phyloP scores from a whole-genome alignment of 2,329 filamentous ascomycete genomes.

The Neofusicoccum parvum region DNA sequence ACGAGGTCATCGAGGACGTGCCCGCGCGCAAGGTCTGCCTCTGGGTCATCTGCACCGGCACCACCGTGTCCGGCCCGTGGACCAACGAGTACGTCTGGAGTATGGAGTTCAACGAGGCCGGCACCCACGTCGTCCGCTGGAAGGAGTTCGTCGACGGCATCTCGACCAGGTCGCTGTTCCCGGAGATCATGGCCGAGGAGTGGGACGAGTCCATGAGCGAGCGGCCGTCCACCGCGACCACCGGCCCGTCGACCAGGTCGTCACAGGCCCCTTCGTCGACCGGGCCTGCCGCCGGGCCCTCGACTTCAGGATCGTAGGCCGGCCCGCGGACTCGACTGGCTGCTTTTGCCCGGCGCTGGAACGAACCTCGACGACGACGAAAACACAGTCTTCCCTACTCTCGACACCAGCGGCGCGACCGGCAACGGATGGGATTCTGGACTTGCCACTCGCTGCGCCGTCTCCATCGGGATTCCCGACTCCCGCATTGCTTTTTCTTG shows the following conservation, averaged over 20 bases:
- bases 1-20: slow-evolving; percentile 19
- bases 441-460: too few relatives aligned
- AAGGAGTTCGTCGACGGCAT: slow-evolving; percentile 19
- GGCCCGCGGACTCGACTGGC: too few relatives aligned
- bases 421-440: too few relatives aligned
- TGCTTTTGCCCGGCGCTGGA: too few relatives aligned
- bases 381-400: too few relatives aligned
- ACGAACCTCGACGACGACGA: too few relatives aligned
- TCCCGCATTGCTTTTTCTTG: too few relatives aligned
- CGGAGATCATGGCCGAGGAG: slow-evolving; percentile 27
- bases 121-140: slow-evolving; percentile 16
- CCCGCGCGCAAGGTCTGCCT: slow-evolving; percentile 13
- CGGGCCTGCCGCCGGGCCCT: neutral
- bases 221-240: neutral
- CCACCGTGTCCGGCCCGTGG: slow-evolving; percentile 27
- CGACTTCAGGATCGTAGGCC: neutral
- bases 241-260: neutral
- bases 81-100: slow-evolving; percentile 24
- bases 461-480: too few relatives aligned
- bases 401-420: too few relatives aligned
- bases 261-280: neutral
- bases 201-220: slow-evolving; percentile 11
- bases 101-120: slow-evolving; percentile 19
- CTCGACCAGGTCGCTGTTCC: slow-evolving; percentile 21
- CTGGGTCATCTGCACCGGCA: slow-evolving; percentile 11